These are phyloP conservation scores for Trifolium pratense DNA, from an alignment of 306 rosid genomes.

Conservation along the genomic window DNA sequence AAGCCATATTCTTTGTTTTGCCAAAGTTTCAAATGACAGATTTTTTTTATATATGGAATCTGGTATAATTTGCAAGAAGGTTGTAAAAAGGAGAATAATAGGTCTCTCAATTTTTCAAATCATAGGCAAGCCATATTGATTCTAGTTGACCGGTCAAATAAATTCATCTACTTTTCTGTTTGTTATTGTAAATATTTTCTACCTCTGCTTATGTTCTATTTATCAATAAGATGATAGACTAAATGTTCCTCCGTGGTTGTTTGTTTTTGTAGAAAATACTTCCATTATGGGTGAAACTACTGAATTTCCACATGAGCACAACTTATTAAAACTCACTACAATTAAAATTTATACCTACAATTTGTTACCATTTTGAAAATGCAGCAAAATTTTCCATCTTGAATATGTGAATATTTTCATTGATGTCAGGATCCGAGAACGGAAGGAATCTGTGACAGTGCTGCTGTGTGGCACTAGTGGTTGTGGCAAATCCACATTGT, in stretches of 20 bases:
- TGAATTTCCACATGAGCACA: constrained; percentile 1
- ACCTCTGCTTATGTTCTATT: constrained; percentile 3
- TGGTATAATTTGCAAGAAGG: too few relatives aligned
- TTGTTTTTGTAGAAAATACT: neutral
- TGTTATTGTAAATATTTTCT: constrained; percentile 34
- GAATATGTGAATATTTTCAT: constrained; percentile 16
- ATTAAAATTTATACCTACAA: neutral
- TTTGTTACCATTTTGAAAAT: constrained; percentile 26
- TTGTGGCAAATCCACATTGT: constrained; percentile 97
- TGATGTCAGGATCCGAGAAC: constrained; percentile 77
- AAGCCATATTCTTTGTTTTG: neutral
- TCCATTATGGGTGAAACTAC: neutral
- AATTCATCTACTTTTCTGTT: neutral
- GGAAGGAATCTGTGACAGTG: constrained; percentile 93
- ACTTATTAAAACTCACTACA: constrained; percentile 14
- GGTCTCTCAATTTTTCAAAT: constrained; percentile 4
- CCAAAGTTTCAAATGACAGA: neutral
- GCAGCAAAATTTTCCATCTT: neutral
- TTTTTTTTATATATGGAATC: neutral
- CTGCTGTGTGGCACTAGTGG: constrained; percentile 97
- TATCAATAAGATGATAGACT: neutral
- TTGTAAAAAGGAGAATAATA: neutral
- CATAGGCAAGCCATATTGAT: neutral
- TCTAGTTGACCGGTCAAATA: neutral
- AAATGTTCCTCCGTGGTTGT: constrained; percentile 1